Percentiles rank a stretch among this genome's conserved stretches.
Evolutionary conservation across 2,329 filamentous ascomycete genomes (phyloP).

Genomic region (Ophiobolus disseminans): DNA sequence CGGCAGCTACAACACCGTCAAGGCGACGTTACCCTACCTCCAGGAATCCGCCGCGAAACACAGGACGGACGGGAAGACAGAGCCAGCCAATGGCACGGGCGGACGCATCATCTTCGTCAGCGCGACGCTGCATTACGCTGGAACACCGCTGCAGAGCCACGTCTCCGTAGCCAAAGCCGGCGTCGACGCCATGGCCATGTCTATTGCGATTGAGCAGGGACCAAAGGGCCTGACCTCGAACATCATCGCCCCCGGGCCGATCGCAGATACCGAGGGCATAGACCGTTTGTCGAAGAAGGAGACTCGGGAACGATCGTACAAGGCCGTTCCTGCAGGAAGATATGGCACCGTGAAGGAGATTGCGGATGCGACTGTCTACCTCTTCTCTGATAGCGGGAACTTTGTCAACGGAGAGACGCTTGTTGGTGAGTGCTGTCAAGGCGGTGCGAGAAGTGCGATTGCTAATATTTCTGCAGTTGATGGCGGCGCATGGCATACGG

Average conservation of each 20-base stretch:
- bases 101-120: slow-evolving; percentile 90
- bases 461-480: slow-evolving; percentile 53
- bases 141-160: slow-evolving; percentile 84
- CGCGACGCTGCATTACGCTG: slow-evolving; percentile 89
- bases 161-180: slow-evolving; percentile 91
- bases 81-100: slow-evolving; percentile 62
- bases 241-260: slow-evolving; percentile 85
- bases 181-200: slow-evolving; percentile 82
- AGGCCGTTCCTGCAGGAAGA: slow-evolving; percentile 72
- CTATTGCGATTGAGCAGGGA: slow-evolving; percentile 86
- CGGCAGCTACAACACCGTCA: slow-evolving; percentile 93
- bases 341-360: slow-evolving; percentile 85
- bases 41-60: slow-evolving; percentile 73
- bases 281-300: slow-evolving; percentile 50
- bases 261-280: slow-evolving; percentile 77
- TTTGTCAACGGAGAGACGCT: slow-evolving; percentile 85
- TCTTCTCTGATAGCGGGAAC: slow-evolving; percentile 85
- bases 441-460: neutral
- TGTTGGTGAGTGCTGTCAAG: slow-evolving; percentile 65
- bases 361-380: slow-evolving; percentile 86
- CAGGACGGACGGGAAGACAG: slow-evolving; percentile 64
- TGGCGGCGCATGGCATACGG: slow-evolving; percentile 59
- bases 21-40: slow-evolving; percentile 85
- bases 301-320: slow-evolving; percentile 36
- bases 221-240: slow-evolving; percentile 87